phyloP scores from a whole-genome alignment of 2,329 filamentous ascomycete genomes.

The Trichophyton mentagrophytes region DNA sequence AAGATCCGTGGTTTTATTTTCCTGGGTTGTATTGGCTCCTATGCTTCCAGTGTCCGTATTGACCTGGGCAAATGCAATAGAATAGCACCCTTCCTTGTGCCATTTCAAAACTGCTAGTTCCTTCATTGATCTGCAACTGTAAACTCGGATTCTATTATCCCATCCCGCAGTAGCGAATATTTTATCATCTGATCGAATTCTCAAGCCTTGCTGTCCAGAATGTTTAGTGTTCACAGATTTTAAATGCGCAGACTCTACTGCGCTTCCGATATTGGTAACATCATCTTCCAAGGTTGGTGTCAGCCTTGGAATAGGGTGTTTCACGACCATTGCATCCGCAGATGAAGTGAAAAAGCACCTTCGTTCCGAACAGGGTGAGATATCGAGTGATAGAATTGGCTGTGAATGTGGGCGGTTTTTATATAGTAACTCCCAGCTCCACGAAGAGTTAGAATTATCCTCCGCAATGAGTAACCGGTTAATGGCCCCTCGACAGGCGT shows the following conservation, averaged over 20 bases:
- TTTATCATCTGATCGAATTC: conserved; percentile 63
- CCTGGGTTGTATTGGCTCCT: neutral
- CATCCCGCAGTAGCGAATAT: conserved; percentile 87
- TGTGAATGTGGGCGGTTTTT: conserved; percentile 58
- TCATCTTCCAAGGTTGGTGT: neutral
- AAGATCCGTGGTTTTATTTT: conserved; percentile 7
- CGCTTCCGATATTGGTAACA: neutral
- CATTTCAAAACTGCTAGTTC: conserved; percentile 88
- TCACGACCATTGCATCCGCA: conserved; percentile 66
- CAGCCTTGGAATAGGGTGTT: conserved; percentile 51
- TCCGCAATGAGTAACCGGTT: conserved; percentile 4
- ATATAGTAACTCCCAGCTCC: conserved; percentile 48
- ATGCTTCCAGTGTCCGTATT: conserved; percentile 16
- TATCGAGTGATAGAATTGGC: conserved; percentile 63
- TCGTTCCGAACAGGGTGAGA: conserved; percentile 33
- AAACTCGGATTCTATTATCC: conserved; percentile 73
- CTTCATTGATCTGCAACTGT: conserved; percentile 65
- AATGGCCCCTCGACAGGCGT: conserved; percentile 36
- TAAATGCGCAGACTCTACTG: conserved; percentile 34
- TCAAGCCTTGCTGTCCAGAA: conserved; percentile 72
- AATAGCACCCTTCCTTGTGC: conserved; percentile 81
- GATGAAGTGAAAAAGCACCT: conserved; percentile 64
- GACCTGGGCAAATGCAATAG: conserved; percentile 55
- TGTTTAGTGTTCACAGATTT: conserved; percentile 67
- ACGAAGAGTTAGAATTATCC: conserved; percentile 16